Conservation (phyloP, 2,329 filamentous ascomycete species). For the Podosphaera xanthii region DNA sequence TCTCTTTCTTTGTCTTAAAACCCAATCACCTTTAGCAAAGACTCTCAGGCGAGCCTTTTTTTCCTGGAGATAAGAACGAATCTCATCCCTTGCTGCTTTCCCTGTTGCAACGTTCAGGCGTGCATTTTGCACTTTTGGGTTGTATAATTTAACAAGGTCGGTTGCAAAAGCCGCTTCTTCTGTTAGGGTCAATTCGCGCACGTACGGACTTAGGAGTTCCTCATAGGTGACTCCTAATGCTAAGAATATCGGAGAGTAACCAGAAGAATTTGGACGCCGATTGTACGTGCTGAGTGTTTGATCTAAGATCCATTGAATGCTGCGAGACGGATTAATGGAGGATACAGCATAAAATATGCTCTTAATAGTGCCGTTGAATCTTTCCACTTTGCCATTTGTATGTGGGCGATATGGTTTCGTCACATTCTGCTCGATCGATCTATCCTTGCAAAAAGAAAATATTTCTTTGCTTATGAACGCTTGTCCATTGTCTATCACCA, state of each 20-base stretch:
- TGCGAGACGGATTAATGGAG: background rate
- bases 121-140: background rate
- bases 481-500: background rate
- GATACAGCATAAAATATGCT: background rate
- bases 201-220: background rate
- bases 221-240: background rate
- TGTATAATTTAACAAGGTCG: background rate
- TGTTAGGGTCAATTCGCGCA: background rate
- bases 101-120: background rate
- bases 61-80: background rate
- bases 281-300: background rate
- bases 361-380: conserved; percentile 1
- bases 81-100: background rate
- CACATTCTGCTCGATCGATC: background rate
- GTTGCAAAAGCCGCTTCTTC: background rate
- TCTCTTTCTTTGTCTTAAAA: too few relatives aligned
- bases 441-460: background rate
- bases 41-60: too few relatives aligned
- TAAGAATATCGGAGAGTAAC: background rate
- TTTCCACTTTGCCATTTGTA: background rate
- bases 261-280: background rate
- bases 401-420: background rate
- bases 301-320: conserved; percentile 1
- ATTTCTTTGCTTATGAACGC: background rate
- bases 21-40: too few relatives aligned